Percentiles rank a stretch among this genome's conserved stretches.
Conservation (phyloP, 345 rosid species). For the Draba incana region DNA sequence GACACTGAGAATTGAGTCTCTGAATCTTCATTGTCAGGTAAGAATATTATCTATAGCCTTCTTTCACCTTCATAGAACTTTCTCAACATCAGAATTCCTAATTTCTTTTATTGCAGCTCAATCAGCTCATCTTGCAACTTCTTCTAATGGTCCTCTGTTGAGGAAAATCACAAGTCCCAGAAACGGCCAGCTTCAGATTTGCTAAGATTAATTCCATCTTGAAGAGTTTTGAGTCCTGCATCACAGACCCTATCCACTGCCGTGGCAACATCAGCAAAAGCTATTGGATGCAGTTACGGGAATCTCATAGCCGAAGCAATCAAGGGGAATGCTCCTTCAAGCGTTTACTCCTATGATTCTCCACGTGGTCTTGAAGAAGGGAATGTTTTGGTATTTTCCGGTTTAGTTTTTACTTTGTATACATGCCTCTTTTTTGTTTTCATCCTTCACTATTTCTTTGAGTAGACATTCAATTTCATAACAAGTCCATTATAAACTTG, state of each 20-base stretch:
- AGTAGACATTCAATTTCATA: slow-evolving; percentile 40
- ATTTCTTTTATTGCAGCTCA: slow-evolving; percentile 52
- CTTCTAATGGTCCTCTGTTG: slow-evolving; percentile 50
- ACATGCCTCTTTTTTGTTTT: slow-evolving; percentile 16
- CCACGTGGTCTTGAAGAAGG: slow-evolving; percentile 56
- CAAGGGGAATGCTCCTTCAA: slow-evolving; percentile 85
- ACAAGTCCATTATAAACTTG: slow-evolving; percentile 31
- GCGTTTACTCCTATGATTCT: slow-evolving; percentile 81
- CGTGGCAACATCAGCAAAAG: slow-evolving; percentile 51
- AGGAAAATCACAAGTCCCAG: slow-evolving; percentile 53
- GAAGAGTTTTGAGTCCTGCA: slow-evolving; percentile 44
- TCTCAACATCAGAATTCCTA: slow-evolving; percentile 14
- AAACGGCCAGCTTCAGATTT: slow-evolving; percentile 75
- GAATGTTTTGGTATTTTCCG: neutral
- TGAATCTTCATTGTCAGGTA: slow-evolving; percentile 71
- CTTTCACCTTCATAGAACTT: slow-evolving; percentile 2
- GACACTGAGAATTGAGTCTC: slow-evolving; percentile 51
- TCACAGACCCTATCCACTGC: slow-evolving; percentile 47
- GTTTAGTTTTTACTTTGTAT: slow-evolving; percentile 22
- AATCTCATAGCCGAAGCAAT: slow-evolving; percentile 90
- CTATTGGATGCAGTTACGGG: slow-evolving; percentile 67
- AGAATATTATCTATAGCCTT: slow-evolving; percentile 51
- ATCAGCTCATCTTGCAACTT: slow-evolving; percentile 46
- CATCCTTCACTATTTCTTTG: slow-evolving; percentile 8
- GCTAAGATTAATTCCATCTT: slow-evolving; percentile 73